phyloP scores from a whole-genome alignment of 1,284 basidiomycete genomes.

The Trichosporon sp. region DNA sequence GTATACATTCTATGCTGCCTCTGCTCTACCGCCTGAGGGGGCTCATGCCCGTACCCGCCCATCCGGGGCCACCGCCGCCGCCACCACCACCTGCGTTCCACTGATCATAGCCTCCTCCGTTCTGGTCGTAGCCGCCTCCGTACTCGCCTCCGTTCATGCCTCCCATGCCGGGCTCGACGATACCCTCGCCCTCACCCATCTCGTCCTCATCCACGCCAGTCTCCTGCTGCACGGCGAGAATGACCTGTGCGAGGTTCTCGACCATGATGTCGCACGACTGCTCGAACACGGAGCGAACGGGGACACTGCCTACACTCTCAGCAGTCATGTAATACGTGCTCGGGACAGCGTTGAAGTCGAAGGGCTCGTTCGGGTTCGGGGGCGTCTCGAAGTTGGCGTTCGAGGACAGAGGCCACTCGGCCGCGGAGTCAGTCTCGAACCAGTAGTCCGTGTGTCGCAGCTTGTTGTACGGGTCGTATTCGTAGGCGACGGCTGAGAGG shows the following conservation, averaged over 20 bases:
- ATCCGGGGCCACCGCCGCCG: slow-evolving; percentile 30
- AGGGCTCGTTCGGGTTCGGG: slow-evolving; percentile 73
- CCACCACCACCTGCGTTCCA: slow-evolving; percentile 31
- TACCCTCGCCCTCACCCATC: slow-evolving; percentile 33
- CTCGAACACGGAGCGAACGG: slow-evolving; percentile 83
- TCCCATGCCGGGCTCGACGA: slow-evolving; percentile 44
- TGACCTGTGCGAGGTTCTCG: slow-evolving; percentile 76
- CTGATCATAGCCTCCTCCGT: slow-evolving; percentile 28
- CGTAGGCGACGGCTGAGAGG: slow-evolving; percentile 89
- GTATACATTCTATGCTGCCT: slow-evolving; percentile 14
- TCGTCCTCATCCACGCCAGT: slow-evolving; percentile 48
- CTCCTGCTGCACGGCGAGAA: slow-evolving; percentile 60
- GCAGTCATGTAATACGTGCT: slow-evolving; percentile 88
- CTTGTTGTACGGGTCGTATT: slow-evolving; percentile 98
- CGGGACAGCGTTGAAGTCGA: slow-evolving; percentile 84
- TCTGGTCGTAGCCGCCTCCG: slow-evolving; percentile 26
- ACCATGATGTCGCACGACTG: slow-evolving; percentile 80
- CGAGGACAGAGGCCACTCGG: slow-evolving; percentile 79
- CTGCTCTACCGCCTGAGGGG: slow-evolving; percentile 40
- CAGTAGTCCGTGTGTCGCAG: slow-evolving; percentile 94
- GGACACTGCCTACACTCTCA: slow-evolving; percentile 85
- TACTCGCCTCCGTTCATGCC: slow-evolving; percentile 23
- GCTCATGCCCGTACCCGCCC: slow-evolving; percentile 45
- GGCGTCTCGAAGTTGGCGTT: slow-evolving; percentile 82
- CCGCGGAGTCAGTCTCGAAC: slow-evolving; percentile 74